phyloP scores from a whole-genome alignment of 306 rosid genomes.

The Luffa aegyptiaca region DNA sequence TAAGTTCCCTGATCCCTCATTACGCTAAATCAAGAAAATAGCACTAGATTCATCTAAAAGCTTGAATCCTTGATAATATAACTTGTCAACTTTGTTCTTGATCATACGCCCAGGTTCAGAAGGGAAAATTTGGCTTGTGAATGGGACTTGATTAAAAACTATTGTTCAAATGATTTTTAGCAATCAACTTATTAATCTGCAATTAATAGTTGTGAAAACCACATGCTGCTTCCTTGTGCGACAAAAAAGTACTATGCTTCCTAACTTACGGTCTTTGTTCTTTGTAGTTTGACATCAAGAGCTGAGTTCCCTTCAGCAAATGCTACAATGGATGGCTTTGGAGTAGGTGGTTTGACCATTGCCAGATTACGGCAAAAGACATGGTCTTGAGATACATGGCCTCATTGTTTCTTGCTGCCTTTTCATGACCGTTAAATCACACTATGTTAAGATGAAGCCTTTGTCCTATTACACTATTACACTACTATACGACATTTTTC shows the following conservation, averaged over 20 bases:
- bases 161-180: not conserved
- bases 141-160: not conserved
- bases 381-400: conserved; percentile 2
- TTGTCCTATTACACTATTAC: not conserved
- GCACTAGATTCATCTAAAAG: not conserved
- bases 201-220: not conserved
- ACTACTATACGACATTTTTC: not conserved
- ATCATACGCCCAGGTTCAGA: not conserved
- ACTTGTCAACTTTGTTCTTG: not conserved
- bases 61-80: not conserved
- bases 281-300: conserved; percentile 70
- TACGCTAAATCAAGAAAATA: not conserved
- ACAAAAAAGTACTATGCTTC: not conserved
- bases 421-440: not conserved
- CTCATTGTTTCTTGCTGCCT: not conserved
- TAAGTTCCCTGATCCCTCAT: not conserved
- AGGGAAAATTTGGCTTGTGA: not conserved
- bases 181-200: not conserved
- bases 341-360: conserved; percentile 77
- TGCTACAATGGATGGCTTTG: conserved; percentile 70
- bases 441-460: not conserved
- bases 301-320: conserved; percentile 88
- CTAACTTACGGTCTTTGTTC: conserved; percentile 7
- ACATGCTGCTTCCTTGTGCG: not conserved
- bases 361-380: conserved; percentile 44